Base-by-base conservation (phyloP, 441 rosid species). In the Pelargonium fulgidum region DNA sequence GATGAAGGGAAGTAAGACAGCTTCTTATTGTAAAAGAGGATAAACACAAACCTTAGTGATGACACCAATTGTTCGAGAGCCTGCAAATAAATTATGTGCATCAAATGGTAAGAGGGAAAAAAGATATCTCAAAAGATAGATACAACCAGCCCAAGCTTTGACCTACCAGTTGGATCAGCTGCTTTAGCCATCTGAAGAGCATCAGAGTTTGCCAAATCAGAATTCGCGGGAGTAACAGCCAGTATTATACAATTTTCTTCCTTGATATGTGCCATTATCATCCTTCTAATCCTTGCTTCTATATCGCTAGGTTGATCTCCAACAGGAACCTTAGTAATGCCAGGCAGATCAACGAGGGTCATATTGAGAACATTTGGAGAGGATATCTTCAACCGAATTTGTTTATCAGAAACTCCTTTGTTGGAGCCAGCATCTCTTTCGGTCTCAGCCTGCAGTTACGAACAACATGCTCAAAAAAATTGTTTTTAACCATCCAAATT, bases 141-240 rank as follows among this genome's bases (percentile, higher is more conserved):
- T 9, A 61, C 24, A 54, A 33, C n/a, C 64, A 72, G 29, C 16
- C 26, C 36, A 52, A 5, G 65, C 26, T 29, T 5, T 26, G 12
- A 68, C 58, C 50, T 74, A 84, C 97, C 89, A 67, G 74, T 72
- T 41, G 97, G 95, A 76, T 89, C 93, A 12, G 84, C 97, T 14
- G 58, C 77, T 81, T 74, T 79, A 14, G 97, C 93, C 67, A 91
- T 77, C 70, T 91, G 86, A 64, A 91, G 85, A 0, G 93, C 91
- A 81, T 89, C 97, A 4, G 95, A 91, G 68, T 83, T 91, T 2
- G 93, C 91, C 75, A 91, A 80, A 87, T 91, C 97, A 4, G 91
- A 79, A 82, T 89, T 91, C 0, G 95, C 97, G 0, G 91, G 90
- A 66, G 85, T 77, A 70, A 91, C 89, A 26, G 97, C 95, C 33